Evolutionary conservation across 495 filamentous ascomycete genomes (phyloP).

Genomic region (Hyaloscypha variabilis): DNA sequence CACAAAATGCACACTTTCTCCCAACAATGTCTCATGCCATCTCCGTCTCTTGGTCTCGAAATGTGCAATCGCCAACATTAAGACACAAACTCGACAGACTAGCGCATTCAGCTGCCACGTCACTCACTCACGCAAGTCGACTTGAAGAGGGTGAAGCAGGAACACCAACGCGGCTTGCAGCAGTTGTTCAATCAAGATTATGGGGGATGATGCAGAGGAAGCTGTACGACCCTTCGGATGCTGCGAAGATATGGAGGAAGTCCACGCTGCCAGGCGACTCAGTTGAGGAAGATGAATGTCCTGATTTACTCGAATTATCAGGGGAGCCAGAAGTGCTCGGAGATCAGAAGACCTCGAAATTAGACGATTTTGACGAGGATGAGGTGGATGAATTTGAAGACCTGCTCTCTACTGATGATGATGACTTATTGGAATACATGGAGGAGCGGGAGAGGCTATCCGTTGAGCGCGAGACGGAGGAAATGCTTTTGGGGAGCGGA

Average conservation of each 20-base stretch:
- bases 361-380: constrained; percentile 2
- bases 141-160: background rate
- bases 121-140: background rate
- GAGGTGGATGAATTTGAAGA: constrained; percentile 18
- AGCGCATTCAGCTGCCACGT: background rate
- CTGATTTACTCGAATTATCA: background rate
- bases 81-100: constrained; percentile 18
- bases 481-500: constrained; percentile 24
- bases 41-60: constrained; percentile 11
- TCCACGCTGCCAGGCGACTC: background rate
- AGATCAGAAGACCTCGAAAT: background rate
- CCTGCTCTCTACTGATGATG: constrained; percentile 14
- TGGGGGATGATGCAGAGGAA: constrained; percentile 31
- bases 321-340: background rate
- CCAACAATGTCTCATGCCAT: constrained; percentile 22
- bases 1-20: constrained; percentile 23
- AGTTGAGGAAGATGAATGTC: background rate
- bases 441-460: constrained; percentile 21
- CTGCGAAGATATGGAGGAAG: constrained; percentile 7
- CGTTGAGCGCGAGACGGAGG: constrained; percentile 21
- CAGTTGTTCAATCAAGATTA: constrained; percentile 16
- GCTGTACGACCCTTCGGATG: constrained; percentile 16
- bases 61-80: constrained; percentile 19
- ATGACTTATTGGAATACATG: constrained; percentile 17
- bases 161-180: background rate